Conservation (phyloP, 768 basidiomycete species). For the Hericium erinaceus region DNA sequence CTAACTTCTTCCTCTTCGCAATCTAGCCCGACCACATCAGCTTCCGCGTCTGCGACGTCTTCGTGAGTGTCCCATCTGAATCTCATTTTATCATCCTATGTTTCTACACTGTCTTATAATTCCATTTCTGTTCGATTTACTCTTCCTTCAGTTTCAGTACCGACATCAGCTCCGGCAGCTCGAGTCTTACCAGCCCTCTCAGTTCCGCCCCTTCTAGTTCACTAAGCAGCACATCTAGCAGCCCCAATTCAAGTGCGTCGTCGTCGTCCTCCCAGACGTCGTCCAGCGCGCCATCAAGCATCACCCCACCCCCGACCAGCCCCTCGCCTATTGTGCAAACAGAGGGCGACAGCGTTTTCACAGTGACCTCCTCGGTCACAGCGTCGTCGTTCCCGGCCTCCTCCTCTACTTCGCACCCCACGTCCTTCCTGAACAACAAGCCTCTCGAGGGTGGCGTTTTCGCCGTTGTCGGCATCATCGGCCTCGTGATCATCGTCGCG, state of each 20-base stretch:
- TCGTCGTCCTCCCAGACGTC: not conserved
- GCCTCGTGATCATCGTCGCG: conserved; percentile 35
- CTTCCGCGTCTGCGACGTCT: not conserved
- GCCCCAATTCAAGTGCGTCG: conserved; percentile 1
- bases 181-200: not conserved
- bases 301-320: not conserved
- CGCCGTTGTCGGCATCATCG: conserved; percentile 38
- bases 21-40: not conserved
- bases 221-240: not conserved
- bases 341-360: conserved; percentile 11
- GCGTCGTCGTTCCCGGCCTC: conserved; percentile 19
- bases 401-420: conserved; percentile 17
- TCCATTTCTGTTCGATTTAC: not conserved
- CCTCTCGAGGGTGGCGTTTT: conserved; percentile 55
- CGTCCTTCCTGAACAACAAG: conserved; percentile 55
- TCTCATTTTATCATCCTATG: not conserved
- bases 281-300: conserved; percentile 1
- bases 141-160: not conserved
- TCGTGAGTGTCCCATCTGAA: not conserved
- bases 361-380: conserved; percentile 18
- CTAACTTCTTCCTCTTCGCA: conserved; percentile 17
- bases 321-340: not conserved
- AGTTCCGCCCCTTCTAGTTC: not conserved
- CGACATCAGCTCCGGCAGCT: no score
- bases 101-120: not conserved